phyloP scores from a whole-genome alignment of 2,329 filamentous ascomycete genomes.

The Aspergillus pseudotamarii region DNA sequence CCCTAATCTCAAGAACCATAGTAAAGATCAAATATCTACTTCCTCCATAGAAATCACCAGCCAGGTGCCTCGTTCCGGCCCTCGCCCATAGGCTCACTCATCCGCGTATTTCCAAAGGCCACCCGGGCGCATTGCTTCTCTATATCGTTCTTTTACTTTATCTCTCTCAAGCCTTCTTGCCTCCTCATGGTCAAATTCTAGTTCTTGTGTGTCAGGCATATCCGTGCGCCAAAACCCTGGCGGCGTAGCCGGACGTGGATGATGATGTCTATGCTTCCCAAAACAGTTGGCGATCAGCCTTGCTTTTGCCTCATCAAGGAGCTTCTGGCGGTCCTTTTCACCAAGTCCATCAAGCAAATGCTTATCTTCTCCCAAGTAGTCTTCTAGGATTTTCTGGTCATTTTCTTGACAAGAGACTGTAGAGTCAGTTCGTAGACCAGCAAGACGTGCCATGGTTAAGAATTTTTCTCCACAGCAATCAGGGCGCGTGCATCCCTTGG shows the following conservation, averaged over 20 bases:
- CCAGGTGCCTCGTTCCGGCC: neutral
- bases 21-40: neutral
- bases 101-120: slow-evolving; percentile 83
- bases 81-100: slow-evolving; percentile 53
- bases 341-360: slow-evolving; percentile 53
- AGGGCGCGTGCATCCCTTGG: slow-evolving; percentile 73
- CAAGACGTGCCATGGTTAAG: slow-evolving; percentile 61
- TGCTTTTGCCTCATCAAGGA: slow-evolving; percentile 76
- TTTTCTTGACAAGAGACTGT: slow-evolving; percentile 17
- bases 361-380: slow-evolving; percentile 54
- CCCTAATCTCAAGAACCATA: neutral
- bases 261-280: slow-evolving; percentile 77
- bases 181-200: slow-evolving; percentile 65
- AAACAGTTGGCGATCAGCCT: slow-evolving; percentile 72
- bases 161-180: slow-evolving; percentile 66
- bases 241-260: slow-evolving; percentile 71
- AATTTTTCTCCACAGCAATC: slow-evolving; percentile 78
- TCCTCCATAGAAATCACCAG: neutral
- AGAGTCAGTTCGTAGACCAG: slow-evolving; percentile 33
- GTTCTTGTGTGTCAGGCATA: slow-evolving; percentile 86
- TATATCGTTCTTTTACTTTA: slow-evolving; percentile 71
- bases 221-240: slow-evolving; percentile 90
- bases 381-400: slow-evolving; percentile 48
- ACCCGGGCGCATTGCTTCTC: slow-evolving; percentile 76
- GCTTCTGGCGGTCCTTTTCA: slow-evolving; percentile 62